Evolutionary conservation across 768 basidiomycete species (phyloP), one percentile per base, ranked within the genome.

Genomic region (Coprinopsis strossmayeri): DNA sequence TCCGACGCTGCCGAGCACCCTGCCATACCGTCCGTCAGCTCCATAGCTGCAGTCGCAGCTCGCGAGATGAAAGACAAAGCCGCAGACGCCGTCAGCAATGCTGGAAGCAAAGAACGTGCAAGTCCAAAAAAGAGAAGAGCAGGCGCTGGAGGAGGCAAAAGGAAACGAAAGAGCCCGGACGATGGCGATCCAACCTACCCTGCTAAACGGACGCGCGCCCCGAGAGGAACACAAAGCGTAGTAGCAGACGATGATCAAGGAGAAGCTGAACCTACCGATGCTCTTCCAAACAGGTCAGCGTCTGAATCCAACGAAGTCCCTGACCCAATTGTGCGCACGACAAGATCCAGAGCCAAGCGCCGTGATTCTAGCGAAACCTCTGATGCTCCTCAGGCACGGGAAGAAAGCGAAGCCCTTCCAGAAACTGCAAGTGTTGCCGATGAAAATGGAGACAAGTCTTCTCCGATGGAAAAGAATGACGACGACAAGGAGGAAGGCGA

Each of bases 181-280:
- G 81, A 83, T 39, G 77, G 74, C 11, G 82, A 85, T 53, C 72
- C 76, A 1, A 75, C 78, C n/a, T 85, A 84, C 57, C 82, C 84
- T n/a, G 79, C 82, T 10, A 86, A 84, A 64, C 73, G 81, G 21
- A 70, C 79, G 17, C 74, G 83, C 23, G 67, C 73, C 47, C 73
- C 79, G 4, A 71, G 71, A 20, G 59, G 58, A 12, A 62, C 62
- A 5, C 60, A 58, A 15, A 66, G 58, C 20, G 45, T 44, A n/a
- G 59, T 58, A 26, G 76, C 76, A 47, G 73, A 71, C 0, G 73
- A 70, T n/a, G 69, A 67, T 1, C 67, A 71, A 15, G 54, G 64
- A 18, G 70, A 66, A 41, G 52, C 49, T 26, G 50, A 44, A 26
- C 49, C 56, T 13, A 53, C 40, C 18, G 64, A 63, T 3, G 58